Percentiles rank a stretch among this genome's conserved stretches.
Conservation (phyloP, 2,329 filamentous ascomycete species). For the Diaporthe caulivora region DNA sequence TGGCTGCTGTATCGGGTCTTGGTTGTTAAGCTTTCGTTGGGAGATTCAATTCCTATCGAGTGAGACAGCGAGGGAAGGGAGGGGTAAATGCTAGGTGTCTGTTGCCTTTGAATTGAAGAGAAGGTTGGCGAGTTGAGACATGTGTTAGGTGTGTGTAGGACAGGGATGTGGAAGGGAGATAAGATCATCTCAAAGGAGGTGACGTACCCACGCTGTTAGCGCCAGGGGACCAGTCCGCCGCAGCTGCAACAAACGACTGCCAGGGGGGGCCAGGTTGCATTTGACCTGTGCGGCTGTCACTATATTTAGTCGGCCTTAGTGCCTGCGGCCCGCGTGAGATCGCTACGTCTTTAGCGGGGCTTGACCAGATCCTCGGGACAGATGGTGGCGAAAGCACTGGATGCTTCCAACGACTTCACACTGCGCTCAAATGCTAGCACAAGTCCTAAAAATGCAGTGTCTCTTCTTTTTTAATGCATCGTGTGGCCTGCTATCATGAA, state of each 20-base stretch:
- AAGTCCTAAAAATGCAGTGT: background rate
- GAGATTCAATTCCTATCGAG: background rate
- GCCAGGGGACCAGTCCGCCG: conserved; percentile 17
- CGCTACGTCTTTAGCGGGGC: background rate
- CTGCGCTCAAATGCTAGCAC: background rate
- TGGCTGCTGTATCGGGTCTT: conserved; percentile 1
- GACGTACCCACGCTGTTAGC: background rate
- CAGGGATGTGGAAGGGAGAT: conserved; percentile 23
- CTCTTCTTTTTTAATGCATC: background rate
- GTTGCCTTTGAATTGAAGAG: background rate
- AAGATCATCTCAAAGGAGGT: conserved; percentile 24
- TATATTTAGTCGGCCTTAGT: conserved; percentile 33
- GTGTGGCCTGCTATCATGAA: background rate
- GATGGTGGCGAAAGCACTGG: background rate
- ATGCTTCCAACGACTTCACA: background rate
- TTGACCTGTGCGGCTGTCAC: background rate
- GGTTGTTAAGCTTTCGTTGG: conserved; percentile 27
- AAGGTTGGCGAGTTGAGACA: conserved; percentile 25
- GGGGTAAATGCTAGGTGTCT: background rate
- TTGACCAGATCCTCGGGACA: conserved; percentile 21
- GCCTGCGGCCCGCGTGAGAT: conserved; percentile 21
- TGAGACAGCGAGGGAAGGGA: conserved; percentile 18
- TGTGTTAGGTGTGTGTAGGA: conserved; percentile 16
- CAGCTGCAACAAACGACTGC: too few species aligned
- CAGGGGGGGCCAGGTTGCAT: background rate